phyloP scores from a whole-genome alignment of 495 filamentous ascomycete genomes.

The Podospora comata region DNA sequence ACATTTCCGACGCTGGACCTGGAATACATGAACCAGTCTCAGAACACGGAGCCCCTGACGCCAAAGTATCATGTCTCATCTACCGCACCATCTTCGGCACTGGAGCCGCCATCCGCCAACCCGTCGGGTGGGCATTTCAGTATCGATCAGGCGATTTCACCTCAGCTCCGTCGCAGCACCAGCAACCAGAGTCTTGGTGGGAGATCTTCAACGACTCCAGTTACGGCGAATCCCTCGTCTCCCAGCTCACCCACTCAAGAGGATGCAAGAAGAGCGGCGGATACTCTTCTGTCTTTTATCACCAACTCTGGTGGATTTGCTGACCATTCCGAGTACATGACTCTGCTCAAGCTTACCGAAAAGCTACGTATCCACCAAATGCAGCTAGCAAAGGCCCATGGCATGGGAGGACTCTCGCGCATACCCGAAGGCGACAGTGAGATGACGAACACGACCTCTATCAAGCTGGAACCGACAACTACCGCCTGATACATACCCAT shows the following conservation, averaged over 20 bases:
- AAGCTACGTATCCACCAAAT: slow-evolving; percentile 69
- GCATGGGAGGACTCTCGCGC: slow-evolving; percentile 63
- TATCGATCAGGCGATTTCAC: slow-evolving; percentile 53
- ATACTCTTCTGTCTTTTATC: slow-evolving; percentile 83
- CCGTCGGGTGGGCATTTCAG: slow-evolving; percentile 45
- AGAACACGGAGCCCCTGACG: slow-evolving; percentile 59
- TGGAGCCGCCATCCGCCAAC: slow-evolving; percentile 70
- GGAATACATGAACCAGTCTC: slow-evolving; percentile 63
- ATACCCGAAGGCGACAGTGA: slow-evolving; percentile 62
- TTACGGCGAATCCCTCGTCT: slow-evolving; percentile 43
- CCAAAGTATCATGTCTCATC: slow-evolving; percentile 61
- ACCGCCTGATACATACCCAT: slow-evolving; percentile 12
- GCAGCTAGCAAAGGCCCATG: slow-evolving; percentile 49
- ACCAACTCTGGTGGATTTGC: slow-evolving; percentile 60
- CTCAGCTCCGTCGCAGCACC: slow-evolving; percentile 53
- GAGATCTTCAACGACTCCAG: slow-evolving; percentile 42
- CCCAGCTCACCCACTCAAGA: slow-evolving; percentile 78
- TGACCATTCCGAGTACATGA: slow-evolving; percentile 78
- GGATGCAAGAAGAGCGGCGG: slow-evolving; percentile 80
- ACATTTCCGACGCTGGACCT: slow-evolving; percentile 82
- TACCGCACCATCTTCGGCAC: slow-evolving; percentile 56
- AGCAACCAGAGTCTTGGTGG: slow-evolving; percentile 51
- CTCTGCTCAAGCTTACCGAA: slow-evolving; percentile 81
- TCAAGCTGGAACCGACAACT: slow-evolving; percentile 27
- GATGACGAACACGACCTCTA: slow-evolving; percentile 34